These are phyloP conservation scores for Ganoderma sinense DNA, from an alignment of 1,284 basidiomycete genomes.

Conservation along the genomic window DNA sequence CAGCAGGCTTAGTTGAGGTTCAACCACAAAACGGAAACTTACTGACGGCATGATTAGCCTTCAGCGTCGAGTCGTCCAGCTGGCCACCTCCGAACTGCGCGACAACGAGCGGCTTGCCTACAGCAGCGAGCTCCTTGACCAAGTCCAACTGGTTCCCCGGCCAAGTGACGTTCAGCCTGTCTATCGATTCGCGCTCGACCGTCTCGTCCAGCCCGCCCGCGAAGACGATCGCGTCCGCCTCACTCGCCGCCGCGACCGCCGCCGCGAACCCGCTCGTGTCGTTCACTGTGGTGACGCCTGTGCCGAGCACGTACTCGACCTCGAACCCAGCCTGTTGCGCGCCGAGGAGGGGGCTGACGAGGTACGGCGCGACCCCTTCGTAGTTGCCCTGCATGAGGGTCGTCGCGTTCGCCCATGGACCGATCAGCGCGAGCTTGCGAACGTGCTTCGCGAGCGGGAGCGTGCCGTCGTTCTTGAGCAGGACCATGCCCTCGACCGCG, in stretches of 20 bases:
- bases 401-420: conserved; percentile 64
- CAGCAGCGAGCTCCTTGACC: conserved; percentile 49
- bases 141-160: conserved; percentile 57
- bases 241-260: conserved; percentile 39
- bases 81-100: conserved; percentile 66
- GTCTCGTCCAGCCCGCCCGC: conserved; percentile 58
- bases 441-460: conserved; percentile 52
- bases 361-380: conserved; percentile 57
- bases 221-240: conserved; percentile 48
- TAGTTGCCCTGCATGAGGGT: conserved; percentile 65
- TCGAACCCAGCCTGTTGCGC: conserved; percentile 53
- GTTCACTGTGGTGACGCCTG: conserved; percentile 46
- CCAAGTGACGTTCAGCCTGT: conserved; percentile 53
- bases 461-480: conserved; percentile 64
- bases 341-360: conserved; percentile 58
- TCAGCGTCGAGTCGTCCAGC: conserved; percentile 56
- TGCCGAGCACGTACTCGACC: conserved; percentile 52
- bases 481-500: conserved; percentile 59
- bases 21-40: background rate
- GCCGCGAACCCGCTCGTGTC: conserved; percentile 52
- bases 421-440: conserved; percentile 58
- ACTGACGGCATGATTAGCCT: conserved; percentile 51
- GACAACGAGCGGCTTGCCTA: conserved; percentile 60
- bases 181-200: conserved; percentile 58
- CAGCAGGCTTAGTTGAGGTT: background rate